Conservation (phyloP, 176 grass and related monocot species). For the Puccinellia tenuiflora region DNA sequence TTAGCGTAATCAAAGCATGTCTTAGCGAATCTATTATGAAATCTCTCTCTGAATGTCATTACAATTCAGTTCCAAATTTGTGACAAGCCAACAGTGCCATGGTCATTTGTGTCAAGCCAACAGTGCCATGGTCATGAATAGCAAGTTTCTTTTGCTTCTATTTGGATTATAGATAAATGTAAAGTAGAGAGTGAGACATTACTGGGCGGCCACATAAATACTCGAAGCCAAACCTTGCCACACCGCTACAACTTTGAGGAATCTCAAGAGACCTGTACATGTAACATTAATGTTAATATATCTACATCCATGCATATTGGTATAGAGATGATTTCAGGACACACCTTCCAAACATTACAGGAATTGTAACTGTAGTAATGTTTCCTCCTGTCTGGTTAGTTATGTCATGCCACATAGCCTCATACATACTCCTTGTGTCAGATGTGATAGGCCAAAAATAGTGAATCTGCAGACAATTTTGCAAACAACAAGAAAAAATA, state of each 20-base stretch:
- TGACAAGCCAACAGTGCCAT: no score
- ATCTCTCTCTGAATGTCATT: background rate
- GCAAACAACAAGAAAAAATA: conserved; percentile 1
- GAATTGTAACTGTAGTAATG: conserved; percentile 47
- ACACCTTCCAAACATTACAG: conserved; percentile 97
- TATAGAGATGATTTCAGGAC: conserved; percentile 14
- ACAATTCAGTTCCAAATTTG: conserved; percentile 6
- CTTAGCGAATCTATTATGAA: background rate
- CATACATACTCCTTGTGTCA: conserved; percentile 46
- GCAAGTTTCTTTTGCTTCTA: background rate
- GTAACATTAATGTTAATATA: conserved; percentile 22
- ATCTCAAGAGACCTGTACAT: conserved; percentile 73
- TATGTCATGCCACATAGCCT: conserved; percentile 58
- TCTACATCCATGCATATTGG: conserved; percentile 2
- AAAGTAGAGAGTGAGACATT: conserved; percentile 39
- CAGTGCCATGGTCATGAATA: background rate
- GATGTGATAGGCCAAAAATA: conserved; percentile 80
- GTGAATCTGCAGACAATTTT: conserved; percentile 43
- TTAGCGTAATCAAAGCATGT: background rate
- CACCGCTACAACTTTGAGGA: conserved; percentile 84
- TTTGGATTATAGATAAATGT: conserved; percentile 6
- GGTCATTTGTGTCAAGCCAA: background rate
- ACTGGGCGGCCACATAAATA: conserved; percentile 88
- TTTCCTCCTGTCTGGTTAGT: conserved; percentile 33
- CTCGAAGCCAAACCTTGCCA: conserved; percentile 80